Evolutionary conservation across 768 basidiomycete species (phyloP).

Genomic region (Trametes sanguinea): DNA sequence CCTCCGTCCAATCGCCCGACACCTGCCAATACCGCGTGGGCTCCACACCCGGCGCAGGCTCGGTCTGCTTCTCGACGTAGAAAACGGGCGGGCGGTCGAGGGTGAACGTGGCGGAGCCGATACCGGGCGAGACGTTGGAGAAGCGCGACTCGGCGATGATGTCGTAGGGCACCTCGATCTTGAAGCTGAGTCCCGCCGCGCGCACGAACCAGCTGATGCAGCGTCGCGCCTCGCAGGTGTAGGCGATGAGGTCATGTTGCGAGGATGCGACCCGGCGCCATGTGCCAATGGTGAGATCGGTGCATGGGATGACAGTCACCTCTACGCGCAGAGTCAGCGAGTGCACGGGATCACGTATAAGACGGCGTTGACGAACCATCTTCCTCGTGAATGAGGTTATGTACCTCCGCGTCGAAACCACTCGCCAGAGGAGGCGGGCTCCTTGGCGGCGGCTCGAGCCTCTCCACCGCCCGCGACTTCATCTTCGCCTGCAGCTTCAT

Average conservation of each 20-base stretch:
- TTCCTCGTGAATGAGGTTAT: constrained; percentile 71
- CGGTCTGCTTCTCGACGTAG: constrained; percentile 56
- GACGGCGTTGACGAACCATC: constrained; percentile 55
- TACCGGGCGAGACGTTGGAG: constrained; percentile 52
- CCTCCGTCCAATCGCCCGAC: constrained; percentile 79
- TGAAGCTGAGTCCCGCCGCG: constrained; percentile 72
- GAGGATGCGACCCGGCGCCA: constrained; percentile 74
- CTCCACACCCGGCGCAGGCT: constrained; percentile 2
- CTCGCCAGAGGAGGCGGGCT: constrained; percentile 53
- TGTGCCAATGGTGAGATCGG: constrained; percentile 70
- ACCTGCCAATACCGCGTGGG: constrained; percentile 51
- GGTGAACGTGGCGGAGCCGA: constrained; percentile 61
- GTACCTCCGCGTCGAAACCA: constrained; percentile 60
- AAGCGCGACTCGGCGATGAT: constrained; percentile 61
- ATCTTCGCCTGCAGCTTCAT: constrained; percentile 65
- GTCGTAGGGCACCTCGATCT: constrained; percentile 81
- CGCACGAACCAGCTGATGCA: constrained; percentile 81
- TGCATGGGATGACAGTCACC: constrained; percentile 75
- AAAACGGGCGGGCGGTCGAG: constrained; percentile 70
- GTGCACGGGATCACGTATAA: not conserved
- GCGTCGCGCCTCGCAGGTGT: constrained; percentile 66
- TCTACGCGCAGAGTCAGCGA: constrained; percentile 46
- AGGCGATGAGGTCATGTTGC: constrained; percentile 72
- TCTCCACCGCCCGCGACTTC: constrained; percentile 35
- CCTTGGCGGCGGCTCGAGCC: constrained; percentile 45